A percentile compares a stretch with the other conserved stretches of the same genome.
phyloP scores from a whole-genome alignment of 768 basidiomycete genomes.

The Kwoniella dendrophila region DNA sequence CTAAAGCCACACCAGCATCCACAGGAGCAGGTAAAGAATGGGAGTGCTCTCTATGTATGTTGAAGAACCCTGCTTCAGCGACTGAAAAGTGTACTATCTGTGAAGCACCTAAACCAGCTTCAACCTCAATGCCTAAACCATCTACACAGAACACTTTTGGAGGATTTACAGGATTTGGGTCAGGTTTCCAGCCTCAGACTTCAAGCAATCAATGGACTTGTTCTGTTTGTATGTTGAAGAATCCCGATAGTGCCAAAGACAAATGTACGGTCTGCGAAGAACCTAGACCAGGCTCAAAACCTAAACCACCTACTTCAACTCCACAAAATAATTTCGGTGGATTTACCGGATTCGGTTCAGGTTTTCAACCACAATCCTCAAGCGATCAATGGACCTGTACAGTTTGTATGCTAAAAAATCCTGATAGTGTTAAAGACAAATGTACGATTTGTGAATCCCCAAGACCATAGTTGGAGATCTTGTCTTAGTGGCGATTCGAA shows the following conservation, averaged over 20 bases:
- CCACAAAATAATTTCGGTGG: not conserved
- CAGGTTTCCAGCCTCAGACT: too few relatives aligned
- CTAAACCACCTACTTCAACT: not conserved
- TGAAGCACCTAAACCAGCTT: constrained; percentile 53
- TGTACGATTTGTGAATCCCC: constrained; percentile 60
- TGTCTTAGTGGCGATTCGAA: too few relatives aligned
- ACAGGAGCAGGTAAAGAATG: not conserved
- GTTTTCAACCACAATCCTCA: not conserved
- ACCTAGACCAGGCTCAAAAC: constrained; percentile 24
- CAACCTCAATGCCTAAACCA: not conserved
- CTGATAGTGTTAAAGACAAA: constrained; percentile 58
- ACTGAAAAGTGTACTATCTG: constrained; percentile 61
- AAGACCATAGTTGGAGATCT: too few relatives aligned
- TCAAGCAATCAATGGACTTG: constrained; percentile 62
- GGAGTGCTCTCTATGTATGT: constrained; percentile 18
- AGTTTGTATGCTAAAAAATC: constrained; percentile 61
- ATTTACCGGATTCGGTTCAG: constrained; percentile 8
- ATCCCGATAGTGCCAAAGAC: constrained; percentile 56
- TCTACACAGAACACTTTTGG: too few relatives aligned
- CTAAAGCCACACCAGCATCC: not conserved
- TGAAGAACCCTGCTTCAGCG: constrained; percentile 56
- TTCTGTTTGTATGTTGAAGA: constrained; percentile 60
- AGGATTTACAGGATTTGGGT: too few relatives aligned
- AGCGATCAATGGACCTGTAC: constrained; percentile 63
- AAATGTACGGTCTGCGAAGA: constrained; percentile 62